Percentiles rank a stretch among this genome's conserved stretches.
Evolutionary conservation across 768 basidiomycete genomes (phyloP).

Genomic region (Goffeauzyma gilvescens): DNA sequence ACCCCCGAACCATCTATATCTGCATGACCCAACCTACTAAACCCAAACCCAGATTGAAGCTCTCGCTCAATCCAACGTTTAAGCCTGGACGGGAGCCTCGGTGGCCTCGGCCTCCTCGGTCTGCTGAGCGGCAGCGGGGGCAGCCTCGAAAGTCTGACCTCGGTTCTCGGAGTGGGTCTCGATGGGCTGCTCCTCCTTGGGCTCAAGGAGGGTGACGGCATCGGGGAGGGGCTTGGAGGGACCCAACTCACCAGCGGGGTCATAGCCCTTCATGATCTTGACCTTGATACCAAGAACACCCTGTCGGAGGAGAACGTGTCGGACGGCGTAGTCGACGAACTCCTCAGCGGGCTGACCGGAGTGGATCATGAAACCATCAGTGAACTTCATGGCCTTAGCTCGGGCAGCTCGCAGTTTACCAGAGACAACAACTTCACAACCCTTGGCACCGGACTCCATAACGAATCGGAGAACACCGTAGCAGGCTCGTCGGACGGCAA

Average conservation of each 20-base stretch:
- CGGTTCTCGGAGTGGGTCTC: slow-evolving; percentile 80
- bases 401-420: slow-evolving; percentile 98
- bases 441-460: slow-evolving; percentile 99
- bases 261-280: slow-evolving; percentile 97
- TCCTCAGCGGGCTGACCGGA: slow-evolving; percentile 94
- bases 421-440: slow-evolving; percentile 97
- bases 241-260: slow-evolving; percentile 74
- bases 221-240: slow-evolving; percentile 90
- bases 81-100: slow-evolving; percentile 2
- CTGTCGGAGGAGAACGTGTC: slow-evolving; percentile 92
- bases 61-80: no score
- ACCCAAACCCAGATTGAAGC: no score
- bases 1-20: no score
- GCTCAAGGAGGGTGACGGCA: slow-evolving; percentile 72
- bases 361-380: slow-evolving; percentile 71
- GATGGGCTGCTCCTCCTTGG: slow-evolving; percentile 70
- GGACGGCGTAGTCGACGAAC: slow-evolving; percentile 91
- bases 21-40: no score
- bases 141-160: slow-evolving; percentile 35
- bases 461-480: slow-evolving; percentile 99
- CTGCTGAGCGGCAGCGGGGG: slow-evolving; percentile 9
- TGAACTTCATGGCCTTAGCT: slow-evolving; percentile 99
- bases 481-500: slow-evolving; percentile 94
- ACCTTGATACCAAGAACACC: slow-evolving; percentile 99
- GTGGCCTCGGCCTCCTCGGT: slow-evolving; percentile 9